Base-by-base conservation (phyloP, 2,329 filamentous ascomycete genomes). In the Trematosphaeria pertusa region DNA sequence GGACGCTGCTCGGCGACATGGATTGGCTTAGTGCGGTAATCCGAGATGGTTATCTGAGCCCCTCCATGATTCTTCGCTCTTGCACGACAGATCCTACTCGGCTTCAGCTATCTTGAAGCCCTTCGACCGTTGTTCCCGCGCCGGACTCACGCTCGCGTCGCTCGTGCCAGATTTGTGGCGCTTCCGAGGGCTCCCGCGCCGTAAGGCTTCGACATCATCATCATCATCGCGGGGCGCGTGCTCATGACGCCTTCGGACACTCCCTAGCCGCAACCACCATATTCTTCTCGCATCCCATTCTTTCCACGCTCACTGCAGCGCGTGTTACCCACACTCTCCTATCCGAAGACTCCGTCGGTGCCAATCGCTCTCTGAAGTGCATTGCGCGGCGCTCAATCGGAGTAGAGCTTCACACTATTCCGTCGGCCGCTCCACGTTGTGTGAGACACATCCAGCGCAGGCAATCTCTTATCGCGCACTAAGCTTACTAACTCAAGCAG, bases 201-300 rank as follows among this genome's bases (percentile, higher is more conserved):
- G n/a, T n/a, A n/a, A n/a, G n/a, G 21, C 39, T 33, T 5, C 8
- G 8, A 11, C 17, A 40, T 22, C 32, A 19, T 28, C 20, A 12
- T 28, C 22, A 30, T 21, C 20, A 26, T 43, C 38, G 38, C 39
- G 39, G 38, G 45, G 38, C 24, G 32, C 37, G 26, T 9, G 9
- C 41, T 52, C 38, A 62, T 64, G 61, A 62, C 58, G 59, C 50
- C 38, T 40, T 52, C 49, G 38, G 34, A 46, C 46, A 39, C 44
- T 46, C 19, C 14, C 20, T 44, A 37, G 44, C 34, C 36, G 40
- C 22, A 24, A 33, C 38, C 48, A 32, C 39, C 44, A 49, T 26
- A 39, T 24, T 28, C 19, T 39, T 28, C 19, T 26, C 18, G 18
- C 12, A 7, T 12, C 24, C 7, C 24, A 7, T 7, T 28, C 24